Evolutionary conservation across 2,329 filamentous ascomycete species (phyloP).

Genomic region (Aspergillus sp.): DNA sequence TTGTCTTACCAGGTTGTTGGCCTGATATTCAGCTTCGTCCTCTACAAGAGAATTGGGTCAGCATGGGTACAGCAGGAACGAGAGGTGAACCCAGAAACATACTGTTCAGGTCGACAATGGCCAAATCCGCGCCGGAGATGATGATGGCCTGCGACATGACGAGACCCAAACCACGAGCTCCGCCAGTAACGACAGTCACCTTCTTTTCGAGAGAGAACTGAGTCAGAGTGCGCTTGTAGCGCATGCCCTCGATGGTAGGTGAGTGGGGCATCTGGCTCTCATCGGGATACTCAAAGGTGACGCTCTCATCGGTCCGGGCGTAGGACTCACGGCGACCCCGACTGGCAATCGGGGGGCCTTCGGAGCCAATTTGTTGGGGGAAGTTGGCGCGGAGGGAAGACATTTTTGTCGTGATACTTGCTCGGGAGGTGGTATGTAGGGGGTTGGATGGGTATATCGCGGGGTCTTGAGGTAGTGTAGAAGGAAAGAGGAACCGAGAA

Average conservation of each 20-base stretch:
- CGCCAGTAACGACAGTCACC: slow-evolving; percentile 81
- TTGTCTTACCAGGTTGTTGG: slow-evolving; percentile 62
- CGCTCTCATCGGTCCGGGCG: slow-evolving; percentile 71
- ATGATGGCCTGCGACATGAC: slow-evolving; percentile 92
- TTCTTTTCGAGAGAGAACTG: slow-evolving; percentile 80
- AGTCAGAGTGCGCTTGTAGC: slow-evolving; percentile 66
- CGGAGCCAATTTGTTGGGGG: not conserved
- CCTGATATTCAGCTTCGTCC: slow-evolving; percentile 76
- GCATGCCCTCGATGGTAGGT: slow-evolving; percentile 57
- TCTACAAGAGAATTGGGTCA: slow-evolving; percentile 43
- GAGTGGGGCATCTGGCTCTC: slow-evolving; percentile 66
- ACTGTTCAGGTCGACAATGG: slow-evolving; percentile 93
- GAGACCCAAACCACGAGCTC: slow-evolving; percentile 78
- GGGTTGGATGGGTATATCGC: not conserved
- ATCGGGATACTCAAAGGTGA: slow-evolving; percentile 71
- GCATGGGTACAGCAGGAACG: not conserved
- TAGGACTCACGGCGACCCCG: not conserved
- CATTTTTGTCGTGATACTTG: not conserved
- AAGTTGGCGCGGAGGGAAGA: not conserved
- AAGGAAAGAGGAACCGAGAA: not conserved
- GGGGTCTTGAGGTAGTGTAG: not conserved
- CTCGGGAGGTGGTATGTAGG: not conserved
- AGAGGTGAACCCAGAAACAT: slow-evolving; percentile 26
- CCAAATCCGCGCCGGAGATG: slow-evolving; percentile 77
- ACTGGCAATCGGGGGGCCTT: not conserved